phyloP scores from a whole-genome alignment of 2,329 filamentous ascomycete genomes.

The Pseudogymnoascus sp. region DNA sequence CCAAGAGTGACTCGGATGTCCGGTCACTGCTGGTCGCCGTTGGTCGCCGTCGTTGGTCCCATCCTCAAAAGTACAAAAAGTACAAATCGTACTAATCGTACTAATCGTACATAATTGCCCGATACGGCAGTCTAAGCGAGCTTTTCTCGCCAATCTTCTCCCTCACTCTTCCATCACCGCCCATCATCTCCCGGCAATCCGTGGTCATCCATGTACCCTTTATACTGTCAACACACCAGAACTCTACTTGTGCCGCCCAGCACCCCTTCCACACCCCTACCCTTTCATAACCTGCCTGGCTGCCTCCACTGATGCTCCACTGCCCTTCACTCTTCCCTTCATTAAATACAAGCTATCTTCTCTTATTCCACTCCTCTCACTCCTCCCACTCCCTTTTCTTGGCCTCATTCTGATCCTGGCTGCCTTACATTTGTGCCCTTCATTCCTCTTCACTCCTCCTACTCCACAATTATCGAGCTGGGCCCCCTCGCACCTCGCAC shows the following conservation, averaged over 20 bases:
- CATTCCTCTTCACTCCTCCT: not conserved
- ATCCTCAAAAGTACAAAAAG: not conserved
- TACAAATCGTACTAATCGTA: not conserved
- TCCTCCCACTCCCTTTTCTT: not conserved
- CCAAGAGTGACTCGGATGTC: not conserved
- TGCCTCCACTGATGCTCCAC: not conserved
- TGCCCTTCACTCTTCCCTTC: not conserved
- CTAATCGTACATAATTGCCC: not conserved
- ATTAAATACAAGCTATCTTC: not conserved
- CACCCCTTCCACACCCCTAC: not conserved
- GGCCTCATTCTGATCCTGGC: not conserved
- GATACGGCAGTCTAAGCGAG: not conserved
- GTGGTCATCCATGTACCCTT: not conserved
- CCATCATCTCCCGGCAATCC: not conserved
- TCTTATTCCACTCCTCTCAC: not conserved
- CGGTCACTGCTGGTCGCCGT: not conserved
- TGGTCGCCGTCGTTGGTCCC: not conserved
- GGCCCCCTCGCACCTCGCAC: not conserved
- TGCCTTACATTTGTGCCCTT: not conserved
- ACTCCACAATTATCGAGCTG: not conserved
- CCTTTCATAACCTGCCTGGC: not conserved
- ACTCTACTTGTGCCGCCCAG: not conserved
- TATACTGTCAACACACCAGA: not conserved
- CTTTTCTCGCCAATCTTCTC: not conserved
- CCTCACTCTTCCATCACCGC: not conserved